phyloP scores from a whole-genome alignment of 192 early-diverging fungal genomes.

The Linnemannia zychae region DNA sequence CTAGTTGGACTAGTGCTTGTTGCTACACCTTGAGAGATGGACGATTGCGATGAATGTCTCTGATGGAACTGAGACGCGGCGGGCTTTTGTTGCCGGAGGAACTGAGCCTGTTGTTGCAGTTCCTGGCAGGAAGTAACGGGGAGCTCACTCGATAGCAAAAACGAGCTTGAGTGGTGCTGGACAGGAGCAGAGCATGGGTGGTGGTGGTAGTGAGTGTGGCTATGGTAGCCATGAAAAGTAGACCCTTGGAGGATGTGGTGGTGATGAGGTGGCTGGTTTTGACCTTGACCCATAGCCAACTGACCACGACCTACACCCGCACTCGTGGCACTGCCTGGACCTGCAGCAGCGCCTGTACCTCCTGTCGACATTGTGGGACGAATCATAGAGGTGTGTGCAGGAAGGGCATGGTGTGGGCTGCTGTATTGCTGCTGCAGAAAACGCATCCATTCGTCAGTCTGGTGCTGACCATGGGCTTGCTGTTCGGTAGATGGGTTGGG shows the following conservation, averaged over 20 bases:
- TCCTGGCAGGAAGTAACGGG: not conserved
- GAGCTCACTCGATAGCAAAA: slow-evolving; percentile 6
- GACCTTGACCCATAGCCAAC: not conserved
- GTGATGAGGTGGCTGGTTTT: not conserved
- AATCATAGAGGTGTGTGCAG: slow-evolving; percentile 13
- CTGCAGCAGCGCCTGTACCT: not conserved
- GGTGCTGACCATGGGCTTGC: slow-evolving; percentile 12
- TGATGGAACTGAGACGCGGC: not conserved
- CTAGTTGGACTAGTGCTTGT: not conserved
- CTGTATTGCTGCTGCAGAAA: slow-evolving; percentile 46
- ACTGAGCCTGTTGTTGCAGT: slow-evolving; percentile 16
- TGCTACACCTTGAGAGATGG: not conserved
- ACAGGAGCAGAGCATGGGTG: not conserved
- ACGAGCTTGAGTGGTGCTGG: not conserved
- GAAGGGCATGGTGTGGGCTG: not conserved
- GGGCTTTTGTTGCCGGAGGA: slow-evolving; percentile 17
- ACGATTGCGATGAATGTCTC: not conserved
- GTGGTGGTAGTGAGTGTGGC: not conserved
- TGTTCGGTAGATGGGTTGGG: slow-evolving; percentile 18
- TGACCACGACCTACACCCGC: not conserved
- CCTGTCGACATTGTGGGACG: not conserved
- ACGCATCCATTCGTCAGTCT: slow-evolving; percentile 28
- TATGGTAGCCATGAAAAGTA: not conserved
- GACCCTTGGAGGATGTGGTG: not conserved
- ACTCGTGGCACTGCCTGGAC: not conserved